Percentiles rank a stretch among this genome's conserved stretches.
Conservation (phyloP, 805 yeast genomes). For the Ogataea populi-albae region DNA sequence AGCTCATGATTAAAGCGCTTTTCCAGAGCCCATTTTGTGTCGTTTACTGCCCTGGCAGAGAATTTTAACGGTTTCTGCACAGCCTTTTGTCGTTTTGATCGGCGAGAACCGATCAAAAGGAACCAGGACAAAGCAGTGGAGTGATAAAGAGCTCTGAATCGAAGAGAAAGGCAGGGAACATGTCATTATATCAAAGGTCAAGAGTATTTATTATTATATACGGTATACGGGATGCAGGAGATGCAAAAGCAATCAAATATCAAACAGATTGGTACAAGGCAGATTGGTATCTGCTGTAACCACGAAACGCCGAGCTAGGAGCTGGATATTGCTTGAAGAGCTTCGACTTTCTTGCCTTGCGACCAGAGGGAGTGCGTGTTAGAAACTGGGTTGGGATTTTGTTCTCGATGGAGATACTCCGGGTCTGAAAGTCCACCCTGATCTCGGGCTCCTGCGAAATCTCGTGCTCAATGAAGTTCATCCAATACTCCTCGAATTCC, state of each 20-base stretch:
- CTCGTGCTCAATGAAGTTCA: slow-evolving; percentile 44
- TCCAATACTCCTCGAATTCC: slow-evolving; percentile 78
- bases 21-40: neutral
- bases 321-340: slow-evolving; percentile 50
- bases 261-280: neutral
- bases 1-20: no score
- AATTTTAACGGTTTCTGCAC: no score
- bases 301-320: slow-evolving; percentile 18
- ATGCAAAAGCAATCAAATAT: no score
- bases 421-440: slow-evolving; percentile 55
- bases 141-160: no score
- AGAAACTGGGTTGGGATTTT: slow-evolving; percentile 18
- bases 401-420: slow-evolving; percentile 22
- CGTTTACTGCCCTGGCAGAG: slow-evolving; percentile 3
- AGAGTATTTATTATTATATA: no score
- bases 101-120: no score
- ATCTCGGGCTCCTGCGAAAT: slow-evolving; percentile 56
- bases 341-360: slow-evolving; percentile 36
- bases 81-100: no score
- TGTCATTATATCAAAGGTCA: no score
- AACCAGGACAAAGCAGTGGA: no score
- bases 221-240: slow-evolving; percentile 8
- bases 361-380: slow-evolving; percentile 24
- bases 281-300: slow-evolving; percentile 10
- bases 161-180: no score